These are phyloP conservation scores for Micractinium conductrix DNA, from an alignment of 139 green algal genomes.

Conservation along the genomic window DNA sequence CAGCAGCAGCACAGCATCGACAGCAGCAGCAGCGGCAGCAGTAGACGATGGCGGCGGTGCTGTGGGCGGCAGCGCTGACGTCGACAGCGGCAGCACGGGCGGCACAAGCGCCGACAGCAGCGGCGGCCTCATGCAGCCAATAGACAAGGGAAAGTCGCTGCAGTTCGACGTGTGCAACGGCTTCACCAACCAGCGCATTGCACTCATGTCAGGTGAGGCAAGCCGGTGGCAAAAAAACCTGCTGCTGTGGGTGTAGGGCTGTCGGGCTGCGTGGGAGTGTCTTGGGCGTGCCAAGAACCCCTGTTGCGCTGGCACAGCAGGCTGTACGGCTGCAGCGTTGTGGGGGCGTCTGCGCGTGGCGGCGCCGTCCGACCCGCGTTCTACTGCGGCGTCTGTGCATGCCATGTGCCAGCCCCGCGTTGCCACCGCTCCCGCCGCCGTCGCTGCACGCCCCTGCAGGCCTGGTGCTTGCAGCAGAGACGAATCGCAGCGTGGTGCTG, in stretches of 20 bases:
- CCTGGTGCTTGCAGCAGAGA: constrained; percentile 22
- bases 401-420: too few species aligned
- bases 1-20: neutral
- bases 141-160: neutral
- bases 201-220: constrained; percentile 13
- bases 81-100: neutral
- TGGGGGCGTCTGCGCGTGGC: too few species aligned
- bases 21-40: neutral
- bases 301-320: neutral
- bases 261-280: too few species aligned
- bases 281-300: too few species aligned
- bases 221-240: too few species aligned
- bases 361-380: too few species aligned
- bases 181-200: constrained; percentile 30
- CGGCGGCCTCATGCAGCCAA: neutral
- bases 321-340: neutral
- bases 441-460: constrained; percentile 2
- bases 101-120: neutral
- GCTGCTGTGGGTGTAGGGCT: too few species aligned
- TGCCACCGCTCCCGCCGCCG: neutral
- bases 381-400: too few species aligned
- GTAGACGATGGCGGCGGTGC: too few species aligned
- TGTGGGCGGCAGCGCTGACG: neutral
- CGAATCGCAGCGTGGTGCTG: constrained; percentile 26
- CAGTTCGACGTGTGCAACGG: constrained; percentile 37